Conservation (phyloP, 164 flowering plant species). For the Magnolia officinalis region DNA sequence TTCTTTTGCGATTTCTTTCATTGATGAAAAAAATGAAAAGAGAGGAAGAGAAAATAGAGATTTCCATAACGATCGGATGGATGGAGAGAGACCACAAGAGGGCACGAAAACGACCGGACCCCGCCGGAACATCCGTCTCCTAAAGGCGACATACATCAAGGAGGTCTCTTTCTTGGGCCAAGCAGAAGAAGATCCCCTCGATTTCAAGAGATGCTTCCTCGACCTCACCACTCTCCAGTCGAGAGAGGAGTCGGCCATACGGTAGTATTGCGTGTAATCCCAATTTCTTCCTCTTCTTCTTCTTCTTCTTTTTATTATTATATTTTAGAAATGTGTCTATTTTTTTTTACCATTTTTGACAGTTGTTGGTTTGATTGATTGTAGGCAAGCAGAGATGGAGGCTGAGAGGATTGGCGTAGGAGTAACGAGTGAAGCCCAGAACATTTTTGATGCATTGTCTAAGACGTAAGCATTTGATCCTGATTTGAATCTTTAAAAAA, state of each 20-base stretch:
- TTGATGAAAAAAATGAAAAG: not conserved
- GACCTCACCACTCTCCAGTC: constrained; percentile 65
- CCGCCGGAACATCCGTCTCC: constrained; percentile 52
- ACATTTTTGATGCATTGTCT: constrained; percentile 62
- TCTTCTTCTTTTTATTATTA: constrained; percentile 4
- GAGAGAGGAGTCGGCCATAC: constrained; percentile 74
- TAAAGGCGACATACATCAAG: constrained; percentile 77
- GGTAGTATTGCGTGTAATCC: constrained; percentile 32
- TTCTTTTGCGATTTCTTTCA: not conserved
- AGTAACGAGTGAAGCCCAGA: constrained; percentile 47
- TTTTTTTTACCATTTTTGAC: not conserved
- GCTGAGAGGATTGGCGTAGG: constrained; percentile 93
- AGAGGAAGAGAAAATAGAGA: not conserved
- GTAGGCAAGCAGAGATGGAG: constrained; percentile 87
- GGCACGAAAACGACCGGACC: constrained; percentile 48
- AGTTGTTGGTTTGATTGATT: constrained; percentile 8
- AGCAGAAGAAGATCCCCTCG: constrained; percentile 73
- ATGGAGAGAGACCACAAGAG: constrained; percentile 51
- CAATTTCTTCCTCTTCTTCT: not conserved
- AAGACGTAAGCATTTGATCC: constrained; percentile 56
- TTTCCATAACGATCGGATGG: constrained; percentile 30
- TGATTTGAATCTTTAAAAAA: not conserved
- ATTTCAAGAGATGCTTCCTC: constrained; percentile 52
- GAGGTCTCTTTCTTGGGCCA: constrained; percentile 64
- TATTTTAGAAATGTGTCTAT: not conserved